Conservation (phyloP, 805 yeast species). For the Lachancea cidri region DNA sequence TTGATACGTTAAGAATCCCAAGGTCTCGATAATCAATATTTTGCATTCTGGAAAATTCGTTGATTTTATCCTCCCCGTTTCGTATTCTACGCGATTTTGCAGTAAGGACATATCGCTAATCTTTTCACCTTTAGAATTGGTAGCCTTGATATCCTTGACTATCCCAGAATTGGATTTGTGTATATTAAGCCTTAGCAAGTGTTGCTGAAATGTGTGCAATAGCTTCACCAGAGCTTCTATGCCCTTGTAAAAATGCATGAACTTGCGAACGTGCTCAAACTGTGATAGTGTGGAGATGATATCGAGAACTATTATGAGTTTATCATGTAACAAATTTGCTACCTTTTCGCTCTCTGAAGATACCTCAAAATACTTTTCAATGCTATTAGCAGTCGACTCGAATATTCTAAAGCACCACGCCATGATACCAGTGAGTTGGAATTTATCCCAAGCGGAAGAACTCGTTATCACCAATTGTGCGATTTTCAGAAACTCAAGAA, state of each 20-base stretch:
- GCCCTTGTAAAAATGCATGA: slow-evolving; percentile 34
- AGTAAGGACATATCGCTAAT: slow-evolving; percentile 29
- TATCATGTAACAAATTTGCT: slow-evolving; percentile 27
- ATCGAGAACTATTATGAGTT: slow-evolving; percentile 30
- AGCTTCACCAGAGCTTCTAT: slow-evolving; percentile 31
- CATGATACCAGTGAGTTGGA: slow-evolving; percentile 35
- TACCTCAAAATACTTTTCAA: slow-evolving; percentile 24
- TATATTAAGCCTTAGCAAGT: slow-evolving; percentile 31
- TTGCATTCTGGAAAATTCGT: slow-evolving; percentile 59
- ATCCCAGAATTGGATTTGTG: slow-evolving; percentile 21
- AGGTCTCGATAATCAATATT: slow-evolving; percentile 57
- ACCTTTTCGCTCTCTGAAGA: slow-evolving; percentile 13
- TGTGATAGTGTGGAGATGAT: slow-evolving; percentile 31
- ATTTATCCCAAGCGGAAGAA: slow-evolving; percentile 34
- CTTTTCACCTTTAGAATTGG: slow-evolving; percentile 21
- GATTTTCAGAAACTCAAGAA: slow-evolving; percentile 21
- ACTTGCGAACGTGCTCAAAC: slow-evolving; percentile 35
- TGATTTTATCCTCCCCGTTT: slow-evolving; percentile 20
- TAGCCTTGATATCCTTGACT: slow-evolving; percentile 18
- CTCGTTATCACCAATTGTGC: slow-evolving; percentile 35
- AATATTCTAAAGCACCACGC: slow-evolving; percentile 36
- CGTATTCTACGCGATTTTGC: slow-evolving; percentile 23
- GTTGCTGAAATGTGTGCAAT: slow-evolving; percentile 31
- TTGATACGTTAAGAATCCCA: slow-evolving; percentile 52
- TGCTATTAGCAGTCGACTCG: slow-evolving; percentile 17